Percentiles rank a stretch among this genome's conserved stretches.
Evolutionary conservation across 129 eudicot species (phyloP).

Genomic region (Sambucus nigra): DNA sequence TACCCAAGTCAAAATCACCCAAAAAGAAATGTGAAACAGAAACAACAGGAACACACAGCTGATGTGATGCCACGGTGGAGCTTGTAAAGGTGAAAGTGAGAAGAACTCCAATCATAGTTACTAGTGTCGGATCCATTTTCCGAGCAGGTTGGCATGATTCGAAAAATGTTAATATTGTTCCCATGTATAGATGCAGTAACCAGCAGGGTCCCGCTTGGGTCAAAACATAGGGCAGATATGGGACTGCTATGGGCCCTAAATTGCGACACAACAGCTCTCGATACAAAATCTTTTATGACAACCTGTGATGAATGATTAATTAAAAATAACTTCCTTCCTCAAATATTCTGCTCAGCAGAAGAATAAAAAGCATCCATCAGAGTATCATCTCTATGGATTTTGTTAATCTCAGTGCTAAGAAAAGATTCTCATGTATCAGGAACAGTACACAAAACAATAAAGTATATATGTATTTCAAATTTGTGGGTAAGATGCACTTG

Average conservation of each 20-base stretch:
- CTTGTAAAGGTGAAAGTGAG: conserved; percentile 91
- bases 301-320: conserved; percentile 40
- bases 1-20: too few relatives aligned
- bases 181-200: conserved; percentile 94
- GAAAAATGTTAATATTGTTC: conserved; percentile 77
- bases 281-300: conserved; percentile 68
- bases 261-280: conserved; percentile 64
- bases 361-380: not conserved
- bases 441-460: not conserved
- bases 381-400: not conserved
- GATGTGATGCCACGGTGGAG: conserved; percentile 93
- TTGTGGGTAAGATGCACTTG: too few relatives aligned
- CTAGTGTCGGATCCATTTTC: conserved; percentile 55
- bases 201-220: conserved; percentile 95
- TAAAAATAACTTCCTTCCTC: not conserved
- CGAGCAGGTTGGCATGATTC: conserved; percentile 62
- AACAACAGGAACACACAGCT: conserved; percentile 50
- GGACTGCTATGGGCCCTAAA: conserved; percentile 93
- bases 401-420: not conserved
- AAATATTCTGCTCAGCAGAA: not conserved
- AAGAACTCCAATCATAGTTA: conserved; percentile 58
- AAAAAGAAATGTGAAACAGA: conserved; percentile 1
- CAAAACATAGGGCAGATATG: conserved; percentile 88
- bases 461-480: too few relatives aligned
- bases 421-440: not conserved